Evolutionary conservation across 768 basidiomycete genomes (phyloP), one percentile per base, ranked within the genome.

Genomic region (Kwoniella sp.): DNA sequence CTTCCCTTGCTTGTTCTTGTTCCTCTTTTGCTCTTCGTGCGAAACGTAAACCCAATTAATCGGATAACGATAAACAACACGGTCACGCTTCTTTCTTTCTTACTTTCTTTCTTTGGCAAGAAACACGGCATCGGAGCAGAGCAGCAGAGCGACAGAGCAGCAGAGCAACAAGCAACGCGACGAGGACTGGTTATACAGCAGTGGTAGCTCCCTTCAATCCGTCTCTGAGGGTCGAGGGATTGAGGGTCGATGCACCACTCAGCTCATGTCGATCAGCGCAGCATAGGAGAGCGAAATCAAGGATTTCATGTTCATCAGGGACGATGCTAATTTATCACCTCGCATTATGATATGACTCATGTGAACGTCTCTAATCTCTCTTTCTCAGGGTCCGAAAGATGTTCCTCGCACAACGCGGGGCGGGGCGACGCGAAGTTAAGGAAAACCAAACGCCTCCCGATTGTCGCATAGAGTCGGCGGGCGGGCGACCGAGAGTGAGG

Each of bases 61-160:
- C 17, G 40, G 40, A 44, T 44, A 44, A 44, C 40, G 40, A 44
- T 44, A 44, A 44, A 44, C 40, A 44, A 44, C 40, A 44, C 40
- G 40, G 40, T 44, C 40, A 44, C 40, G 40, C 40, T 44, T 44
- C 40, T 9, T 44, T 44, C 8, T 9, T 19, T 4, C 17, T 44
- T 44, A 10, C 40, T 33, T 33, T 44, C 8, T 9, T 19, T 4
- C 17, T 44, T 44, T 10, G 8, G 5, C 13, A 13, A 33, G 7
- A 33, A 33, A 6, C 33, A 33, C 7, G 13, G 33, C 33, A 33
- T 33, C 33, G 33, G 33, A 33, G 33, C 33, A 33, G 33, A 33
- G 33, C 33, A 33, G 13, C 33, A 13, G 33, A 33, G 40, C 7
- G 4, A 10, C 8, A 44, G 40, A 44, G 40, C 3, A 44, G 40